A percentile compares a stretch with the other conserved stretches of the same genome.
These are phyloP conservation scores for Leucocoprinus sp. DNA, from an alignment of 768 basidiomycete genomes.

Conservation along the genomic window DNA sequence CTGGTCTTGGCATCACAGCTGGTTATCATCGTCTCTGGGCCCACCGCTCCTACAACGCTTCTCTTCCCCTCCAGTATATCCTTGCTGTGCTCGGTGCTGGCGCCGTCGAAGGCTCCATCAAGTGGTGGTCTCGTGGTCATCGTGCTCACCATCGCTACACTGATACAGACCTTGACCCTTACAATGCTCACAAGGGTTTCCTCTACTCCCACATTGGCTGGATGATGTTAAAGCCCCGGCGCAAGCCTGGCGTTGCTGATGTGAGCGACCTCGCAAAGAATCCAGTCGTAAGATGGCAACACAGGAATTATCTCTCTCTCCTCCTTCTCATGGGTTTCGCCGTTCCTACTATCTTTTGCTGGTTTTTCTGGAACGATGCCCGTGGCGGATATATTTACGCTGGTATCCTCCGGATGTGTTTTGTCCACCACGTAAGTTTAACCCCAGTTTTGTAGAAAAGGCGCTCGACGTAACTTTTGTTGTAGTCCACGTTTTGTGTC, in stretches of 20 bases:
- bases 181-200: slow-evolving; percentile 87
- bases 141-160: slow-evolving; percentile 97
- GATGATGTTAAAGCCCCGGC: slow-evolving; percentile 90
- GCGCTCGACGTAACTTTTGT: slow-evolving; percentile 10
- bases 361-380: slow-evolving; percentile 80
- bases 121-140: slow-evolving; percentile 98
- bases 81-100: slow-evolving; percentile 84
- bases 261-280: slow-evolving; percentile 80
- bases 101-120: slow-evolving; percentile 93
- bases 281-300: slow-evolving; percentile 80
- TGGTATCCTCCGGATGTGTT: slow-evolving; percentile 65
- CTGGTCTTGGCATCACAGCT: slow-evolving; percentile 82
- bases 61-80: slow-evolving; percentile 73
- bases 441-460: slow-evolving; percentile 4
- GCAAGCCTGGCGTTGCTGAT: slow-evolving; percentile 86
- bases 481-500: slow-evolving; percentile 89
- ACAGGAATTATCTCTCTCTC: slow-evolving; percentile 65
- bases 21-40: slow-evolving; percentile 99
- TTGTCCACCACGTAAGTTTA: slow-evolving; percentile 77
- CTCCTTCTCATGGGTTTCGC: slow-evolving; percentile 64
- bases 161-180: slow-evolving; percentile 94
- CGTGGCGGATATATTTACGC: slow-evolving; percentile 83
- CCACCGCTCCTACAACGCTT: slow-evolving; percentile 92
- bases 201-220: slow-evolving; percentile 83
- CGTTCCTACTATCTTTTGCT: slow-evolving; percentile 64